Evolutionary conservation across 129 eudicot genomes (phyloP).

Genomic region (Scalesia atractyloides): DNA sequence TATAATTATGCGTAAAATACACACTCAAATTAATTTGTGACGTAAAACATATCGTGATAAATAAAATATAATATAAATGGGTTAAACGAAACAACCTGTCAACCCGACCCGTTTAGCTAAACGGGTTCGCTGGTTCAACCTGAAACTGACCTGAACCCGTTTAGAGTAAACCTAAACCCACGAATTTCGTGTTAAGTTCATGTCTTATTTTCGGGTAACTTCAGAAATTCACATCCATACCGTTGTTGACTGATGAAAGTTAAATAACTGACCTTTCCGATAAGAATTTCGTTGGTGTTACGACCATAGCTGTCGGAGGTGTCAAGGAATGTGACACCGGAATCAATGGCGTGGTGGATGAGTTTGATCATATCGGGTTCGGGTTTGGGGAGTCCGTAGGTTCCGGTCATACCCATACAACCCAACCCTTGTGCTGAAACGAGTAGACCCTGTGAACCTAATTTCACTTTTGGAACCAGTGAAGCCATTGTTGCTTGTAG

Average conservation of each 20-base stretch:
- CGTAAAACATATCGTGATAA: no score
- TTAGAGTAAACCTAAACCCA: no score
- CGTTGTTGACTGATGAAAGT: not conserved
- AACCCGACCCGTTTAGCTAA: no score
- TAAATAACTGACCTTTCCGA: conserved; percentile 39
- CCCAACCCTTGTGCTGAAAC: conserved; percentile 57
- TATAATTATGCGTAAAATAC: no score
- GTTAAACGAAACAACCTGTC: no score
- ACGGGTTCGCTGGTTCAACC: no score
- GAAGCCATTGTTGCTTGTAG: not conserved
- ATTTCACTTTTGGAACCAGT: conserved; percentile 30
- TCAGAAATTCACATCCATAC: no score
- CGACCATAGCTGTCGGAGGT: conserved; percentile 58
- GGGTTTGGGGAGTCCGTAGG: conserved; percentile 46
- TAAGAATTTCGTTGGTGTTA: conserved; percentile 48
- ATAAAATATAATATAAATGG: not conserved
- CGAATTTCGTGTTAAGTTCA: conserved; percentile 32
- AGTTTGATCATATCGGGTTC: conserved; percentile 48
- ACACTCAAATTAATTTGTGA: no score
- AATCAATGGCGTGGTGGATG: conserved; percentile 50
- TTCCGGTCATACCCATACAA: conserved; percentile 47
- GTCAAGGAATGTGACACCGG: conserved; percentile 54
- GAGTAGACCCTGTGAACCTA: conserved; percentile 51
- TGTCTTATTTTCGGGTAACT: no score
- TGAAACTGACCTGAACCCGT: no score